These are phyloP conservation scores for Atalantia buxifolia DNA, from an alignment of 345 rosid genomes.

Conservation along the genomic window DNA sequence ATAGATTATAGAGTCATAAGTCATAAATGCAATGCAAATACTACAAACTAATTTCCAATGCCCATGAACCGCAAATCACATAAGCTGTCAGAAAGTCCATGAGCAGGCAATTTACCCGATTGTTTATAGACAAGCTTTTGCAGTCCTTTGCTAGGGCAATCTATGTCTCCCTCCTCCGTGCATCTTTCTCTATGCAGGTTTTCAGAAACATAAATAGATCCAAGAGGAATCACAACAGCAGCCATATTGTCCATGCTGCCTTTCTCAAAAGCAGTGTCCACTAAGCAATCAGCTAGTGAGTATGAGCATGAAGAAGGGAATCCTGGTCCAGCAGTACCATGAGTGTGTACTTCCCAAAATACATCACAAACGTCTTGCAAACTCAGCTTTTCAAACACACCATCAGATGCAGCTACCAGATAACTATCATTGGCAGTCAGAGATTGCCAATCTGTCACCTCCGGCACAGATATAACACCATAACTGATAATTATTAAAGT, in stretches of 20 bases:
- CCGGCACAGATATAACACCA: conserved; percentile 89
- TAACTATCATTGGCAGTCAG: conserved; percentile 69
- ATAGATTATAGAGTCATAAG: background rate
- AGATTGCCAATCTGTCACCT: conserved; percentile 81
- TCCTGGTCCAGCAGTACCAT: conserved; percentile 35
- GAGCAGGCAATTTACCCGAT: conserved; percentile 41
- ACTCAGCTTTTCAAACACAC: conserved; percentile 77
- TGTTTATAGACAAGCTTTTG: conserved; percentile 33
- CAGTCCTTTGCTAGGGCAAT: conserved; percentile 29
- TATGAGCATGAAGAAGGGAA: conserved; percentile 58
- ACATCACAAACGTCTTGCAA: conserved; percentile 80
- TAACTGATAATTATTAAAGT: conserved; percentile 38
- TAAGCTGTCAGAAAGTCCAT: background rate
- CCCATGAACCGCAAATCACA: conserved; percentile 7
- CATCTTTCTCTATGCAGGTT: conserved; percentile 35
- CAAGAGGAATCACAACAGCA: conserved; percentile 71
- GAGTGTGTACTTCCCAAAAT: conserved; percentile 54
- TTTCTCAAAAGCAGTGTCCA: conserved; percentile 59
- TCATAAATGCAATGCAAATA: background rate
- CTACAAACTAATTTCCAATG: conserved; percentile 1
- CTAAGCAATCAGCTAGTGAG: conserved; percentile 83
- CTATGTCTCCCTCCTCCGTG: conserved; percentile 28
- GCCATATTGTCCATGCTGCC: conserved; percentile 93
- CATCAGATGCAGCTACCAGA: conserved; percentile 94
- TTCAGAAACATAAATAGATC: conserved; percentile 41